Evolutionary conservation across 1,139 yeast species (phyloP), one percentile per base, ranked within the genome.

Genomic region (Candida neerlandica): DNA sequence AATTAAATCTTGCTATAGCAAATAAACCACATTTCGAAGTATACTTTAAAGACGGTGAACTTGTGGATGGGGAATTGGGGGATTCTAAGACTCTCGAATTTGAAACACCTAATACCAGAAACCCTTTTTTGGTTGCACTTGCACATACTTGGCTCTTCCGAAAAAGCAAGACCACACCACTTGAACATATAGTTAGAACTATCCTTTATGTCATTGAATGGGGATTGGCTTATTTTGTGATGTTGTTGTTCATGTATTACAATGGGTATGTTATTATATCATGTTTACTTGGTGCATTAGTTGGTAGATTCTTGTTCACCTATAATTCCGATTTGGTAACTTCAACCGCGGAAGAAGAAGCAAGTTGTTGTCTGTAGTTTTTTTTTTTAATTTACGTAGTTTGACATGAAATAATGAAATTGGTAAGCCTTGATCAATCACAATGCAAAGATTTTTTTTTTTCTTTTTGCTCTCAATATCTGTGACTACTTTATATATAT

Each of bases 161-260:
- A 19, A 55, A 54, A 2, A 56, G 59, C 11, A 59, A 66, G 30
- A 81, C 86, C 1, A 65, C 67, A 7, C 55, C 78, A 2, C 42
- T 66, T 10, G 83, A 82, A 55, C 89, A 84, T 27, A 26, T 39
- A 9, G 18, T 27, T 11, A 26, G 42, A 16, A 15, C 33, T 7
- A n/a, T 39, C 12, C 42, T 39, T 58, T 85, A 78, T 62, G 75
- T 82, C 1, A 57, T 82, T 27, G 84, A 84, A 61, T 82, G 86
- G 80, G 86, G 86, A 1, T 75, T 80, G 16, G 80, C 85, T 4
- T 85, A 84, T 61, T 65, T 85, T 48, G 77, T 85, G 57, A 85
- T 85, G 88, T 73, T 85, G 69, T 68, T 85, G 57, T 84, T 84
- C 70, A 85, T 85, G 90, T 84, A 84, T 69, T 85, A 81, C 69